These are phyloP conservation scores for Biscogniauxia marginata DNA, from an alignment of 2,329 filamentous ascomycete species.

Conservation along the genomic window DNA sequence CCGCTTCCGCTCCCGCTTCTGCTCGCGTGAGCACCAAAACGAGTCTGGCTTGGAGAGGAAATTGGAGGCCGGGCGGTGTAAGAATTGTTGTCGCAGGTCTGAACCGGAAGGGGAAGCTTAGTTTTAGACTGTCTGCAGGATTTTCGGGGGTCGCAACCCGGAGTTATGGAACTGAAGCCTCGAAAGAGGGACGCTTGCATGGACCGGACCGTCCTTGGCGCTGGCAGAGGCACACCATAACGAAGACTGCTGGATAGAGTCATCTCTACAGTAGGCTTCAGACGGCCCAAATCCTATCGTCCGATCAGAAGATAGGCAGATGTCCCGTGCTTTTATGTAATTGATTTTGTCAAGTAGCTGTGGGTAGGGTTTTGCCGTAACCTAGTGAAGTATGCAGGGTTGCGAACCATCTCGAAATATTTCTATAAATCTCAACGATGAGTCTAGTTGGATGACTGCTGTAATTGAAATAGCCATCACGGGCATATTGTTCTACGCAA, in stretches of 20 bases:
- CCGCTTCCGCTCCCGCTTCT: conserved; percentile 2
- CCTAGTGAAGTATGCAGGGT: too few relatives aligned
- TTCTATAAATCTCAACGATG: too few relatives aligned
- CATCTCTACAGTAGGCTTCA: conserved; percentile 3
- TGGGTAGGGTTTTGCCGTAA: not conserved
- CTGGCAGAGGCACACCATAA: conserved; percentile 3
- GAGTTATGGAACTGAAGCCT: conserved; percentile 9
- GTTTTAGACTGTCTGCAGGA: conserved; percentile 17
- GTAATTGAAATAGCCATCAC: too few relatives aligned
- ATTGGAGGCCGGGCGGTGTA: conserved; percentile 10
- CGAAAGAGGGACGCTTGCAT: too few relatives aligned
- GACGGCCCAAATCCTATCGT: not conserved
- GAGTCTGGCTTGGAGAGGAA: conserved; percentile 17
- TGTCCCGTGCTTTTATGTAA: not conserved
- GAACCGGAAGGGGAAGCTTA: conserved; percentile 12
- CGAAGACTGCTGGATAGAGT: conserved; percentile 4
- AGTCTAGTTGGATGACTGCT: too few relatives aligned
- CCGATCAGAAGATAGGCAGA: not conserved
- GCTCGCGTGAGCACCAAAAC: not conserved
- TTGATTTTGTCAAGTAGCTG: too few relatives aligned
- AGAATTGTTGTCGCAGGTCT: conserved; percentile 12
- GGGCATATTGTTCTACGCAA: too few relatives aligned
- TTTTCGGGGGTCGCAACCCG: conserved; percentile 26
- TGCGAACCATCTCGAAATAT: too few relatives aligned
- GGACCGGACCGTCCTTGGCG: not conserved